These are phyloP conservation scores for Sequoia sempervirens DNA, from an alignment of 75 land plant species.

Conservation along the genomic window DNA sequence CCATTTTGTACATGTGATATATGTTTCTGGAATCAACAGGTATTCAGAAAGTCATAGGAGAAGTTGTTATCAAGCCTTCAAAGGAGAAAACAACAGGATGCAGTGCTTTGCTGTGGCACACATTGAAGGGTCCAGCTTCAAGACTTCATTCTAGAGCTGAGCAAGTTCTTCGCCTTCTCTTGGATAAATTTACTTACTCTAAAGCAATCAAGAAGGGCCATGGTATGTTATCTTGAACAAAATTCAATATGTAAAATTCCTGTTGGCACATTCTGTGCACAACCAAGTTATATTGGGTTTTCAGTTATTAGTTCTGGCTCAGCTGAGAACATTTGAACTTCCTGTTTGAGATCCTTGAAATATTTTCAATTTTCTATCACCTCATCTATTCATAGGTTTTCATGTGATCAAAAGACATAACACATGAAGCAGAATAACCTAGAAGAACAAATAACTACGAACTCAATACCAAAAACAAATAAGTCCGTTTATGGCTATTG, in stretches of 20 bases:
- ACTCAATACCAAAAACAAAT: too few relatives aligned
- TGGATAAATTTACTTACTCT: constrained; percentile 27
- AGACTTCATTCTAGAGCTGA: constrained; percentile 80
- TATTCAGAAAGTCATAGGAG: constrained; percentile 47
- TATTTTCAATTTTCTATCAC: too few relatives aligned
- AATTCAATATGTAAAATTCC: background rate
- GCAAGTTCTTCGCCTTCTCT: constrained; percentile 40
- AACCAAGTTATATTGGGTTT: background rate
- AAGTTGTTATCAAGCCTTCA: constrained; percentile 52
- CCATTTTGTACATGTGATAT: background rate
- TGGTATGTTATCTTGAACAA: background rate
- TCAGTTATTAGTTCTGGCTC: background rate
- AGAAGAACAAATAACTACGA: too few relatives aligned
- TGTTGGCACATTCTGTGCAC: background rate
- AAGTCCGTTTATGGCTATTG: too few relatives aligned
- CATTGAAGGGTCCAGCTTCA: constrained; percentile 64
- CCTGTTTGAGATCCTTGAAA: background rate
- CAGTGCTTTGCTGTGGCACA: constrained; percentile 54
- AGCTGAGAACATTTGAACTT: background rate
- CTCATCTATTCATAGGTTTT: too few relatives aligned
- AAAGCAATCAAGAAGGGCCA: background rate
- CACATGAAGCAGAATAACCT: too few relatives aligned
- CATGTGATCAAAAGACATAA: too few relatives aligned
- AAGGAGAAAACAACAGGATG: constrained; percentile 41
- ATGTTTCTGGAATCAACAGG: constrained; percentile 34